Conservation (phyloP, 1,284 basidiomycete species). For the Puccinia sorghi region DNA sequence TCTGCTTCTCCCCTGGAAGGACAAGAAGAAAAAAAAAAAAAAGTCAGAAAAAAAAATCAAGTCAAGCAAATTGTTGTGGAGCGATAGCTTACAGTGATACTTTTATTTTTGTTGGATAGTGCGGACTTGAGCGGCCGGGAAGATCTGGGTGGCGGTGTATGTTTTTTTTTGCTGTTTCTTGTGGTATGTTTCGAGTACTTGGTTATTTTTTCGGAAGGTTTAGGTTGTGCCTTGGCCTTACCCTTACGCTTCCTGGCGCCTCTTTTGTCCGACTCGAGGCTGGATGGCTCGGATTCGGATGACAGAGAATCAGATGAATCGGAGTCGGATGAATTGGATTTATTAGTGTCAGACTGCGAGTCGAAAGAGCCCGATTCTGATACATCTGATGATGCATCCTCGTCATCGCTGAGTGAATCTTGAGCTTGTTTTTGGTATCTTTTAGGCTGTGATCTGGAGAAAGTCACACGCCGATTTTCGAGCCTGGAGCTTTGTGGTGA, state of each 20-base stretch:
- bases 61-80: no score
- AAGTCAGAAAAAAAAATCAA: no score
- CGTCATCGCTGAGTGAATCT: not conserved
- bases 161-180: not conserved
- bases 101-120: not conserved
- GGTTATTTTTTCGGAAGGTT: no score
- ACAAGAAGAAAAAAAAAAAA: not conserved
- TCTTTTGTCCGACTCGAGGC: not conserved
- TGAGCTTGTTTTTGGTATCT: not conserved
- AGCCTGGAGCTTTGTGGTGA: not conserved
- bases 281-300: not conserved
- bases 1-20: not conserved
- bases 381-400: not conserved
- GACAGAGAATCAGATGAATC: no score
- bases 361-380: not conserved
- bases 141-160: not conserved
- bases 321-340: not conserved
- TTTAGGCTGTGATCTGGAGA: not conserved
- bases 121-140: conserved; percentile 1
- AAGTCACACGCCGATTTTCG: not conserved
- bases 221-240: no score
- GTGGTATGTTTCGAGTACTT: not conserved
- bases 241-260: not conserved
- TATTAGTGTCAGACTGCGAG: not conserved
- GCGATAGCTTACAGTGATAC: not conserved